phyloP scores from a whole-genome alignment of 495 filamentous ascomycete genomes.

The Penicillium roqueforti region DNA sequence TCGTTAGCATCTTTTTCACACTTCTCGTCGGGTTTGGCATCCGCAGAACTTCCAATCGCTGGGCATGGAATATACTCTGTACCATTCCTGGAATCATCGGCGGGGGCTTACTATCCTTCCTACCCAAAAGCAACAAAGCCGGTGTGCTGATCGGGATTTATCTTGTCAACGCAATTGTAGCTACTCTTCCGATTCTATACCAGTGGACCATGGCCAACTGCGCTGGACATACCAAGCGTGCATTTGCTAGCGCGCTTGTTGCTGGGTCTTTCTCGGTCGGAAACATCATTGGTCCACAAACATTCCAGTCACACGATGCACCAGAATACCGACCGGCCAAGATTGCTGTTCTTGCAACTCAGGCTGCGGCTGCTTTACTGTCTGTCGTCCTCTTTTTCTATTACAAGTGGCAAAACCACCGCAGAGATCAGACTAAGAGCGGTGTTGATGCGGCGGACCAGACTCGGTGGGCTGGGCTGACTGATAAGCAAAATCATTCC shows the following conservation, averaged over 20 bases:
- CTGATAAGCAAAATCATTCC: constrained; percentile 36
- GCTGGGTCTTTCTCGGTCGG: constrained; percentile 57
- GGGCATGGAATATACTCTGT: constrained; percentile 45
- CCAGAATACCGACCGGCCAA: constrained; percentile 61
- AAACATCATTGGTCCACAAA: constrained; percentile 65
- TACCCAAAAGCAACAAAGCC: constrained; percentile 39
- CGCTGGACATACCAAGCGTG: constrained; percentile 48
- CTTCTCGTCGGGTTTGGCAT: constrained; percentile 48
- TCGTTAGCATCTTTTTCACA: constrained; percentile 55
- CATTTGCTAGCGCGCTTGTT: constrained; percentile 53
- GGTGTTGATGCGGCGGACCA: constrained; percentile 23
- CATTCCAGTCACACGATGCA: constrained; percentile 55
- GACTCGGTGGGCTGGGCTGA: constrained; percentile 38
- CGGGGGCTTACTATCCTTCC: constrained; percentile 57
- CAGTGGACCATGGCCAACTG: constrained; percentile 48
- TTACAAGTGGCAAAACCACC: constrained; percentile 44
- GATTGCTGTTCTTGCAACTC: constrained; percentile 52
- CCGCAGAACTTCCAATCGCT: constrained; percentile 43
- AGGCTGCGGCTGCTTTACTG: constrained; percentile 39
- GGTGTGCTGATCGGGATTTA: constrained; percentile 61
- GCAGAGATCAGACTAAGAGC: constrained; percentile 26
- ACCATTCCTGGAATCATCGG: constrained; percentile 52
- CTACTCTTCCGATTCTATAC: constrained; percentile 42
- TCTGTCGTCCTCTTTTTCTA: constrained; percentile 38
- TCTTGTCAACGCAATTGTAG: constrained; percentile 53